phyloP scores from a whole-genome alignment of 2,329 filamentous ascomycete genomes.

The Leptographium lundbergii region DNA sequence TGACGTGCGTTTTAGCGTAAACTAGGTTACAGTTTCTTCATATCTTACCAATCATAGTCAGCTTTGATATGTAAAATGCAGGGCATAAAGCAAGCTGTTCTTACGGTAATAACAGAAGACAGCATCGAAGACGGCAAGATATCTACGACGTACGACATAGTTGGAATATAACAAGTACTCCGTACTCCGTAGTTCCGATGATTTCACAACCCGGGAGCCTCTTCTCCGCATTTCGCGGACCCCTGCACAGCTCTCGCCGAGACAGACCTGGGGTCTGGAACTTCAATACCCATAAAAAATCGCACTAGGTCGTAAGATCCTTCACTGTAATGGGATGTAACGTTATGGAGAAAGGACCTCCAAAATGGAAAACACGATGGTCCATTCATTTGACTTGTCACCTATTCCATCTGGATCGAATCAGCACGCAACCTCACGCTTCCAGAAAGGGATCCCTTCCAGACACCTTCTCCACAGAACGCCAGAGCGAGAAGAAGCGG shows the following conservation, averaged over 20 bases:
- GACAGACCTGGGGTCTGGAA: neutral
- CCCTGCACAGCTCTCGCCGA: neutral
- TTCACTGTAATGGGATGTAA: neutral
- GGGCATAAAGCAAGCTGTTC: no score
- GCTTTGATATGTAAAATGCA: no score
- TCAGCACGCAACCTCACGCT: neutral
- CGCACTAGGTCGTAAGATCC: neutral
- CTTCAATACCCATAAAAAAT: neutral
- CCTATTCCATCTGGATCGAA: neutral
- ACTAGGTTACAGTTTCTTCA: no score
- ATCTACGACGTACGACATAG: no score
- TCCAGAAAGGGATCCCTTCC: neutral
- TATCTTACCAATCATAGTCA: no score
- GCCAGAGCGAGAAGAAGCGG: neutral
- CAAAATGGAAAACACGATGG: neutral
- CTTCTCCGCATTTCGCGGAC: neutral
- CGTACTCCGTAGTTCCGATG: no score
- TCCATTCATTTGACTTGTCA: neutral
- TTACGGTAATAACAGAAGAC: no score
- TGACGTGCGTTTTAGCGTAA: no score
- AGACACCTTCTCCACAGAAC: neutral
- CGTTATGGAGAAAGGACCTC: neutral
- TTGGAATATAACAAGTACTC: no score
- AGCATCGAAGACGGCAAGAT: no score
- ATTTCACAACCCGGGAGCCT: no score